These are phyloP conservation scores for Myotisia sp. DNA, from an alignment of 2,329 filamentous ascomycete species.

Conservation along the genomic window DNA sequence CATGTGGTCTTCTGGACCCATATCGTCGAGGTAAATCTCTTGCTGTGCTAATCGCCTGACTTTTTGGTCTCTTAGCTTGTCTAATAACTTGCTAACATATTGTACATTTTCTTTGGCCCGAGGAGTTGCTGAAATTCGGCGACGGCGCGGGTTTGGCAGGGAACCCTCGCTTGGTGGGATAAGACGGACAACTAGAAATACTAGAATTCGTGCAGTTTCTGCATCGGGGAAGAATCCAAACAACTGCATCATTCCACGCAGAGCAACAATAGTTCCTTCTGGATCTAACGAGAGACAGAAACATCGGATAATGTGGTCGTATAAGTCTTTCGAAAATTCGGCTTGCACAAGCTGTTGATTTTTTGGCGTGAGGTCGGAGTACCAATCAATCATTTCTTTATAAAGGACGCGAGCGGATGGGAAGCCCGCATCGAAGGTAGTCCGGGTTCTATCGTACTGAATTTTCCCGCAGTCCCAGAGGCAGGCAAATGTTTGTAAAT, in stretches of 20 bases:
- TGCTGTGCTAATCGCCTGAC: slow-evolving; percentile 19
- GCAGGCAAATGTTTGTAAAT: slow-evolving; percentile 54
- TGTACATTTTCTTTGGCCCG: slow-evolving; percentile 32
- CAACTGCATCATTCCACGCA: slow-evolving; percentile 30
- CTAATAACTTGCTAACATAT: slow-evolving; percentile 32
- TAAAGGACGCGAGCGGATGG: slow-evolving; percentile 34
- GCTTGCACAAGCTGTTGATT: slow-evolving; percentile 18
- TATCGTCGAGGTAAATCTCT: slow-evolving; percentile 22
- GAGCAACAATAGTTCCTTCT: slow-evolving; percentile 35
- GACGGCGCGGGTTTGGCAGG: slow-evolving; percentile 21
- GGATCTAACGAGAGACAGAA: slow-evolving; percentile 39
- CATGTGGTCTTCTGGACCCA: slow-evolving; percentile 25
- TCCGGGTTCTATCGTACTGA: slow-evolving; percentile 34
- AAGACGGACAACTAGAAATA: slow-evolving; percentile 36
- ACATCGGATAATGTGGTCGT: slow-evolving; percentile 38
- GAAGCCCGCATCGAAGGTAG: slow-evolving; percentile 34
- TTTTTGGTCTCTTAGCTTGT: slow-evolving; percentile 29
- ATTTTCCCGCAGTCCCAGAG: slow-evolving; percentile 45
- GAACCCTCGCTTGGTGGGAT: slow-evolving; percentile 20
- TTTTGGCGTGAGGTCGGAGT: slow-evolving; percentile 20
- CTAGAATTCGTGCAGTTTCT: slow-evolving; percentile 33
- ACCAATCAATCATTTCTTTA: slow-evolving; percentile 37
- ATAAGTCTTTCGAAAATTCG: slow-evolving; percentile 35
- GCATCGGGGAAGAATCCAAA: slow-evolving; percentile 36
- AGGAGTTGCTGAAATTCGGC: slow-evolving; percentile 27